Evolutionary conservation across 371 early-diverging fungal species (phyloP), one percentile per base, ranked within the genome.

Genomic region (Syncephalastrum contaminatum): DNA sequence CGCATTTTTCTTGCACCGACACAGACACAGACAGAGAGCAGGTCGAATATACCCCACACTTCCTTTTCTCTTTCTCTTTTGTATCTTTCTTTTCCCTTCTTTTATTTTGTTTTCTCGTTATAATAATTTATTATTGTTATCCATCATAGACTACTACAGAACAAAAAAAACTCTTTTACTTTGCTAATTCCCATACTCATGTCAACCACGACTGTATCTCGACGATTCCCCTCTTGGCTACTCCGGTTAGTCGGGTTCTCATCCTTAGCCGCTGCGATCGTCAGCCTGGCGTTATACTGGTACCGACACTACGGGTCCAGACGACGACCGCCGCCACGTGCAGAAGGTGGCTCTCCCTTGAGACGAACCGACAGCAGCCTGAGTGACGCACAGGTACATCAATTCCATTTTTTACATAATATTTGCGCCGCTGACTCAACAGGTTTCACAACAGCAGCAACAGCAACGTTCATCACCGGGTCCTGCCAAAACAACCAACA

Each of bases 181-280:
- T 30, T 30, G 36, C 36, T 30, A 30, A 30, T 30, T 8, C 10
- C 36, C 36, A 30, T 8, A 30, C 36, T 30, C 36, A 30, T 30
- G 36, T 30, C 36, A 30, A 30, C 10, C 36, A 30, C 36, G 36
- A 30, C 36, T 30, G 36, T 30, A 30, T 30, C 36, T 30, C 36
- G 36, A 30, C 36, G 36, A 5, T 54, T 65, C 24, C 65, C 65
- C 16, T 52, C 25, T 19, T 65, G 65, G 65, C 40, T 65, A 16
- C 36, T 65, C 48, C 65, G 58, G 2, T 44, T 65, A 2, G 24
- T 65, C 14, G 65, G 65, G 8, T 60, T 49, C 30, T 65, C 65
- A 14, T 65, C 65, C 25, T 41, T 65, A 4, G 60, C 65, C 3
- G 58, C 58, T 19, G 54, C 65, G n/a, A 18, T 65, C 16, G 25